Evolutionary conservation across 129 eudicot genomes (phyloP).

Genomic region (Tagetes patula): DNA sequence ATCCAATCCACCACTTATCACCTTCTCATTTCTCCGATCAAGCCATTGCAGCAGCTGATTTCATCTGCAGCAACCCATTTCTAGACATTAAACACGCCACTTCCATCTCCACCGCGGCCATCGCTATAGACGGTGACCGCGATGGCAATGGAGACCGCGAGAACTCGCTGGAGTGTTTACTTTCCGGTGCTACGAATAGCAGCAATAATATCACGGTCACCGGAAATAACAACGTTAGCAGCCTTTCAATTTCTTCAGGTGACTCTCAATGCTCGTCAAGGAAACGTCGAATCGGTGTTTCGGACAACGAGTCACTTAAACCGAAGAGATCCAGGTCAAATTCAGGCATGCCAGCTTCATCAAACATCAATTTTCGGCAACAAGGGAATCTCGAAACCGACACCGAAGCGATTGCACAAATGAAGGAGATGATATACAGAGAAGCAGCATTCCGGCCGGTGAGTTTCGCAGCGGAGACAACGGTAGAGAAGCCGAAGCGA

Average conservation of each 20-base stretch:
- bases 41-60: conserved; percentile 24
- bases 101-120: background rate
- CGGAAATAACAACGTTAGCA: conserved; percentile 26
- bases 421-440: conserved; percentile 93
- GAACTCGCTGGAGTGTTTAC: conserved; percentile 16
- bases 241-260: conserved; percentile 30
- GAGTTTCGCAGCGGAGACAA: conserved; percentile 47
- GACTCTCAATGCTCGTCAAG: conserved; percentile 41
- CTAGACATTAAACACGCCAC: conserved; percentile 17
- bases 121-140: conserved; percentile 44
- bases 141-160: conserved; percentile 32
- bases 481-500: conserved; percentile 72
- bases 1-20: conserved; percentile 27
- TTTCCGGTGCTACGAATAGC: background rate
- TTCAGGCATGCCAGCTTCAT: conserved; percentile 40
- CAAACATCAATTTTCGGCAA: conserved; percentile 77
- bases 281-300: conserved; percentile 16
- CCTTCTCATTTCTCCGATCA: conserved; percentile 30
- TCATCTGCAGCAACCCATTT: conserved; percentile 21
- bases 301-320: conserved; percentile 28
- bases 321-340: conserved; percentile 45
- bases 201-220: background rate
- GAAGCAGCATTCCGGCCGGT: conserved; percentile 96
- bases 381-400: conserved; percentile 64
- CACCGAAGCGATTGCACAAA: conserved; percentile 84